These are phyloP conservation scores for Coemansia sp. DNA, from an alignment of 192 early-diverging fungal species.

Conservation along the genomic window DNA sequence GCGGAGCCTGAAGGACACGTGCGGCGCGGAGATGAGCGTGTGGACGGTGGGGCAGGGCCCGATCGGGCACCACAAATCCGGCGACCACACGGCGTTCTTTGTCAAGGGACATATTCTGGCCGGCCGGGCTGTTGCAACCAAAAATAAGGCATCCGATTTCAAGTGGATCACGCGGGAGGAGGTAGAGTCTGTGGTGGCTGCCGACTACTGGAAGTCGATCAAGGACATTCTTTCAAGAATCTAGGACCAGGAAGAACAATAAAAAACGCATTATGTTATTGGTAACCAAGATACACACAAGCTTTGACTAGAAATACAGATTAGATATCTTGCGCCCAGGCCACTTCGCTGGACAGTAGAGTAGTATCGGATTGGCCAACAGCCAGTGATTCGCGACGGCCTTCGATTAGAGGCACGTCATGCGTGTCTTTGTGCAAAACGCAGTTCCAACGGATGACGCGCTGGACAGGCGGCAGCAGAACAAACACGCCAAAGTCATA, in stretches of 20 bases:
- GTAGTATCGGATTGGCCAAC: constrained; percentile 11
- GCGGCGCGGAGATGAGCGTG: constrained; percentile 73
- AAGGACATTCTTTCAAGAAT: constrained; percentile 50
- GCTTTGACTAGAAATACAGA: too few species aligned
- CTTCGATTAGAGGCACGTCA: constrained; percentile 12
- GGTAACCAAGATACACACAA: too few species aligned
- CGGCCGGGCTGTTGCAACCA: constrained; percentile 59
- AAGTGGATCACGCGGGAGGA: constrained; percentile 52
- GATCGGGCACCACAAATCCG: constrained; percentile 62
- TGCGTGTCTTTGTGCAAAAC: constrained; percentile 36
- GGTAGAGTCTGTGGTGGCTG: constrained; percentile 22
- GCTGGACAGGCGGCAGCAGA: constrained; percentile 39
- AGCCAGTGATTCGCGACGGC: constrained; percentile 26
- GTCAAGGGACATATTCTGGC: constrained; percentile 81
- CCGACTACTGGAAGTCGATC: constrained; percentile 47
- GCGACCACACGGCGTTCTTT: constrained; percentile 68
- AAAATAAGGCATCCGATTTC: constrained; percentile 28
- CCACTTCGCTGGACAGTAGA: constrained; percentile 18
- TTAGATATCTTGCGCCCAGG: constrained; percentile 29
- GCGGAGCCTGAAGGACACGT: constrained; percentile 66
- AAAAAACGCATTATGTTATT: too few species aligned
- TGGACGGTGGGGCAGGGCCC: constrained; percentile 88
- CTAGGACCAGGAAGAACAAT: too few species aligned
- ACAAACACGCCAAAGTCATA: constrained; percentile 37
- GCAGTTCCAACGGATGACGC: constrained; percentile 41